These are phyloP conservation scores for Coniferiporia sulphurascens DNA, from an alignment of 1,284 basidiomycete genomes.

Conservation along the genomic window DNA sequence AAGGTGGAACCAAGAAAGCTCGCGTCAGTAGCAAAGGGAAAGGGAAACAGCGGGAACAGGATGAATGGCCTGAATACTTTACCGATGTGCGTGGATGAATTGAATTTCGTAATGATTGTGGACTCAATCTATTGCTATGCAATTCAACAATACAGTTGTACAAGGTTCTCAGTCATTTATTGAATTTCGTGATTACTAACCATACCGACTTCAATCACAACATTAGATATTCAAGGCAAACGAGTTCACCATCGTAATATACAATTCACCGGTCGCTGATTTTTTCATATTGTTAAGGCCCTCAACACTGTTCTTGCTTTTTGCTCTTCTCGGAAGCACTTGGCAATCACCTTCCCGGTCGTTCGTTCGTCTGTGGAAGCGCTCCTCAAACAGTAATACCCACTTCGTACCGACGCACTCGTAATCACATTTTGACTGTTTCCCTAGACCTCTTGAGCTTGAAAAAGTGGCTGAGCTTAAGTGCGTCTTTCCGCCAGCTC, in stretches of 20 bases:
- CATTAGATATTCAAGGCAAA: constrained; percentile 25
- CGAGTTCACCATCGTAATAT: constrained; percentile 23
- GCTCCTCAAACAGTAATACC: constrained; percentile 62
- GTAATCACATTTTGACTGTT: neutral
- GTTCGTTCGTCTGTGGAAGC: constrained; percentile 76
- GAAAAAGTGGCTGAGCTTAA: constrained; percentile 81
- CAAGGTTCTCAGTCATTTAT: constrained; percentile 6
- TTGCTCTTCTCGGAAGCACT: constrained; percentile 75
- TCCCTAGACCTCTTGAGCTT: constrained; percentile 70
- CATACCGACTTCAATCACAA: neutral
- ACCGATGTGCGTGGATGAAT: constrained; percentile 20
- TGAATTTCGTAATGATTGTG: neutral
- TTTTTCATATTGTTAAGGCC: constrained; percentile 44
- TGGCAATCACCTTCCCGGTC: constrained; percentile 77
- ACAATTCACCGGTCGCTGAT: neutral
- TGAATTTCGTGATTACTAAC: neutral
- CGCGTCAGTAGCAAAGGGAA: constrained; percentile 20
- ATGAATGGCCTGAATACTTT: constrained; percentile 26
- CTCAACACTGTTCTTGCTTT: constrained; percentile 90
- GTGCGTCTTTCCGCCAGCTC: constrained; percentile 35
- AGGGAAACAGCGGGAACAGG: constrained; percentile 19
- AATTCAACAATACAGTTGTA: constrained; percentile 4
- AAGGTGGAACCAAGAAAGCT: constrained; percentile 2
- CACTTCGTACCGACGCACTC: neutral
- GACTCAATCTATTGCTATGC: too few relatives aligned